Conservation (phyloP, 73 alveolate genomes). For the Paramecium biaurelia region DNA sequence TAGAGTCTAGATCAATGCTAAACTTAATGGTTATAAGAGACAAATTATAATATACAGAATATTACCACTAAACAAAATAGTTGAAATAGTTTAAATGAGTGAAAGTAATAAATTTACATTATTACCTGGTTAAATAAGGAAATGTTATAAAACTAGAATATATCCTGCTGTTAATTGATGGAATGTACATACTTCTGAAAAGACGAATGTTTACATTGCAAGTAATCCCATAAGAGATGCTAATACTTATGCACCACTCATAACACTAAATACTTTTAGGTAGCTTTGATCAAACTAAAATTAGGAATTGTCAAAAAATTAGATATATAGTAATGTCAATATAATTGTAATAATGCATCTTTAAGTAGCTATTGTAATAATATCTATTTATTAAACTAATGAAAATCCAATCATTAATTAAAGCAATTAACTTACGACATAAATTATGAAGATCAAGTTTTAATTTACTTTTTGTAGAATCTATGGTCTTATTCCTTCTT, state of each 20-base stretch:
- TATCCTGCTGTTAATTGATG: constrained; percentile 34
- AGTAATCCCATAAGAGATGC: neutral
- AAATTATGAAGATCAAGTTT: neutral
- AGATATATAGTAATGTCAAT: neutral
- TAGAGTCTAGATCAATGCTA: neutral
- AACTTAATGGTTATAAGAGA: neutral
- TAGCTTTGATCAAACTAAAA: neutral
- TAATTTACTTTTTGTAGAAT: neutral
- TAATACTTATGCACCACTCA: neutral
- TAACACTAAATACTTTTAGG: neutral
- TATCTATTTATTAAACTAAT: neutral
- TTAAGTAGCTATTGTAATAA: constrained; percentile 9
- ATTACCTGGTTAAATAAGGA: neutral
- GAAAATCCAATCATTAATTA: constrained; percentile 2
- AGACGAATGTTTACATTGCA: neutral
- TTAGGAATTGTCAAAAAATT: constrained; percentile 9
- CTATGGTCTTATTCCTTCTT: neutral
- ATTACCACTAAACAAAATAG: neutral
- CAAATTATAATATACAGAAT: neutral
- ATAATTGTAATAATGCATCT: constrained; percentile 26
- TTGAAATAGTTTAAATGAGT: neutral
- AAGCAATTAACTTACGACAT: neutral
- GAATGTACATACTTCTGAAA: constrained; percentile 24
- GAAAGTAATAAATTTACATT: neutral
- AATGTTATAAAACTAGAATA: neutral